phyloP scores from a whole-genome alignment of 768 basidiomycete species.

The Panaeolus cyanescens region DNA sequence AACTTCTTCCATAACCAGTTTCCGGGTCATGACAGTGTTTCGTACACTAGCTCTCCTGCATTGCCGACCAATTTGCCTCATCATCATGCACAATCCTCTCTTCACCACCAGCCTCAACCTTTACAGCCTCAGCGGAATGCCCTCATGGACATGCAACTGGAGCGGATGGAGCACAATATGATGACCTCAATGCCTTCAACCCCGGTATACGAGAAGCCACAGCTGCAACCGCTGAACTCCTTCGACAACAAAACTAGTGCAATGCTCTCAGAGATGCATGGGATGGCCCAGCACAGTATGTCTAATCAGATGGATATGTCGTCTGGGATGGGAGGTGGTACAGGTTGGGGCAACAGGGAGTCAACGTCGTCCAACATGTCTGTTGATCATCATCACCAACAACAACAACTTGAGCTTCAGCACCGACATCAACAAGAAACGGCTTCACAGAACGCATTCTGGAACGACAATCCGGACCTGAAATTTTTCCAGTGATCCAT shows the following conservation, averaged over 20 bases:
- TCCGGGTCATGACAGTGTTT: not conserved
- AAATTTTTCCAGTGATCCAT: not conserved
- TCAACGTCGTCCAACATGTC: not conserved
- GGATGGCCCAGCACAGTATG: not conserved
- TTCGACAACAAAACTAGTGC: not conserved
- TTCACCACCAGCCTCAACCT: not conserved
- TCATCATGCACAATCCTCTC: not conserved
- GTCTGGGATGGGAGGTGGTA: not conserved
- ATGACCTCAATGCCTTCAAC: not conserved
- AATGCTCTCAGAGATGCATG: not conserved
- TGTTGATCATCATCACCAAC: not conserved
- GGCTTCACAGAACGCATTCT: not conserved
- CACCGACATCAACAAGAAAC: not conserved
- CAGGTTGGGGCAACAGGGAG: not conserved
- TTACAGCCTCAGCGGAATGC: not conserved
- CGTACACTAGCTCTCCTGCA: not conserved
- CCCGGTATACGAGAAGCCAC: not conserved
- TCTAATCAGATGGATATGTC: not conserved
- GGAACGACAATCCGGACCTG: not conserved
- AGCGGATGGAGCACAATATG: not conserved
- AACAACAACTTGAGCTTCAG: not conserved
- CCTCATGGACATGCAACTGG: not conserved
- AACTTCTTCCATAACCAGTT: slow-evolving; percentile 1
- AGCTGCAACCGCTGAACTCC: not conserved
- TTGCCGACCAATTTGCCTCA: not conserved